Conservation (phyloP, 2,329 filamentous ascomycete species). For the Diatrype stigma region DNA sequence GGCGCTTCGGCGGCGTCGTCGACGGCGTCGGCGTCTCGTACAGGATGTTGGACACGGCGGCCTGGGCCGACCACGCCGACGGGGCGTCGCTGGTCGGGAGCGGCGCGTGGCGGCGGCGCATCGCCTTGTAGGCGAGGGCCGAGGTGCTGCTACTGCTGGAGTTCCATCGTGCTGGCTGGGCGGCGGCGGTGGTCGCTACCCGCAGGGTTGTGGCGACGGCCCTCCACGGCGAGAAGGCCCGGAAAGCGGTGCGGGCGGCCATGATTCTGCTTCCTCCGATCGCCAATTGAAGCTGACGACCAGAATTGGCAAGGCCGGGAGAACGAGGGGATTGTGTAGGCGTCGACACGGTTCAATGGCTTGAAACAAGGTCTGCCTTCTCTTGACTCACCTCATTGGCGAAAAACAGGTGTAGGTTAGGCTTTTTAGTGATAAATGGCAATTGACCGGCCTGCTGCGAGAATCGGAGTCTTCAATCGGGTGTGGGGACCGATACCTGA, state of each 20-base stretch:
- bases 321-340: constrained; percentile 1
- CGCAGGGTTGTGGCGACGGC: constrained; percentile 17
- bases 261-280: constrained; percentile 17
- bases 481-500: background rate
- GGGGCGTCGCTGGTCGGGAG: constrained; percentile 73
- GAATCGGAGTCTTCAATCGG: constrained; percentile 14
- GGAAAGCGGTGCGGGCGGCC: constrained; percentile 25
- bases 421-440: constrained; percentile 1
- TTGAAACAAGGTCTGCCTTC: constrained; percentile 5
- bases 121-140: constrained; percentile 93
- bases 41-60: constrained; percentile 95
- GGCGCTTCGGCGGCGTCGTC: constrained; percentile 79
- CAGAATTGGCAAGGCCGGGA: constrained; percentile 22
- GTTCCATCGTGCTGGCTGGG: constrained; percentile 23
- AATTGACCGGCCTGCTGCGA: constrained; percentile 13
- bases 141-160: constrained; percentile 73
- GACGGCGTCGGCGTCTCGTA: constrained; percentile 94
- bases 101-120: constrained; percentile 84
- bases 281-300: constrained; percentile 19
- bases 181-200: constrained; percentile 12
- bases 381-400: constrained; percentile 15
- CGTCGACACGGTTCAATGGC: constrained; percentile 18
- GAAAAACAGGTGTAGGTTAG: constrained; percentile 7
- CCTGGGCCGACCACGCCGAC: constrained; percentile 82
- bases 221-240: constrained; percentile 20